These are phyloP conservation scores for Leccinum obscurum DNA, from an alignment of 768 basidiomycete genomes.

Conservation along the genomic window DNA sequence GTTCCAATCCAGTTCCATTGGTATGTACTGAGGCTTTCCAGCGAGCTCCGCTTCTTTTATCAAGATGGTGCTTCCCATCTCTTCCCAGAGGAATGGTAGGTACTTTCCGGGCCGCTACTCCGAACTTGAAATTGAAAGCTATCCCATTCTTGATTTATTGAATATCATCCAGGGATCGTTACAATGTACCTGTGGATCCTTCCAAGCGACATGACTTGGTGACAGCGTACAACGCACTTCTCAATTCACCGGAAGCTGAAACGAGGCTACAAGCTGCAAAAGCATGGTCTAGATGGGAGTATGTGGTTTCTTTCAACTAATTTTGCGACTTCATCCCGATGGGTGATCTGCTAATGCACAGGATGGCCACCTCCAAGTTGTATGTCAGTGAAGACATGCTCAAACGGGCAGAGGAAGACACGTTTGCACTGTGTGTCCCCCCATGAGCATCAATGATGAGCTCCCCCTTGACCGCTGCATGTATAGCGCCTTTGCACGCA, in stretches of 20 bases:
- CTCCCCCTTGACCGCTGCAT: slow-evolving; percentile 5
- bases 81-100: slow-evolving; percentile 87
- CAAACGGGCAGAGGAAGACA: slow-evolving; percentile 65
- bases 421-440: slow-evolving; percentile 67
- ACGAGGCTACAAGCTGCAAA: slow-evolving; percentile 68
- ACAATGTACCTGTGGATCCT: slow-evolving; percentile 77
- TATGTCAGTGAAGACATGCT: slow-evolving; percentile 68
- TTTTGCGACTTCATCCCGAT: background rate
- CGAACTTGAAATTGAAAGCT: background rate
- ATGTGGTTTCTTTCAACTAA: slow-evolving; percentile 33
- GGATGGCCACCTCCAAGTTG: slow-evolving; percentile 82
- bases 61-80: slow-evolving; percentile 80
- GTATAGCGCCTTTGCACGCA: slow-evolving; percentile 76
- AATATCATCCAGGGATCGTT: slow-evolving; percentile 67
- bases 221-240: slow-evolving; percentile 77
- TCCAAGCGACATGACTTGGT: slow-evolving; percentile 78
- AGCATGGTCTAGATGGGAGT: slow-evolving; percentile 94
- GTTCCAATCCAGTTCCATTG: background rate
- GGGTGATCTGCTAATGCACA: slow-evolving; percentile 28
- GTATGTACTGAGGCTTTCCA: slow-evolving; percentile 14
- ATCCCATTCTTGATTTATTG: background rate
- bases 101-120: background rate
- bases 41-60: slow-evolving; percentile 91
- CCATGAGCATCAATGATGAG: slow-evolving; percentile 7
- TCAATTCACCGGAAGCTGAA: slow-evolving; percentile 70